Conservation (phyloP, 164 flowering plant species). For the Liriodendron chinense region DNA sequence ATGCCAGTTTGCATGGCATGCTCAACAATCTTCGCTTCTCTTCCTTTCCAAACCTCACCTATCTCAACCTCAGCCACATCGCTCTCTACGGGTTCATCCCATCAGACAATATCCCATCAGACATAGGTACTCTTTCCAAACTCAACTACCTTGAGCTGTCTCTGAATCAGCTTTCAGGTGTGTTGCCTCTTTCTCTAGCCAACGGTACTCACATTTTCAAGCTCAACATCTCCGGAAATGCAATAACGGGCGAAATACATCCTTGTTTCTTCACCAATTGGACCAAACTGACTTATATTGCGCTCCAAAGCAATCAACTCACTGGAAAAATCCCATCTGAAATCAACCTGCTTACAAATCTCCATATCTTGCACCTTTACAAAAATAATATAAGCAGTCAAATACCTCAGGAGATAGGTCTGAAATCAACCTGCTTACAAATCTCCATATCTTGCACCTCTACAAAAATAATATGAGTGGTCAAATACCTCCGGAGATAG, state of each 20-base stretch:
- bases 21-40: conserved; percentile 17
- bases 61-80: conserved; percentile 10
- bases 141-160: conserved; percentile 23
- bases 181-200: conserved; percentile 17
- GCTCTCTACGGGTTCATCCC: conserved; percentile 5
- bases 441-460: too few species aligned
- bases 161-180: conserved; percentile 13
- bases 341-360: too few species aligned
- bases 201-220: too few species aligned
- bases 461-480: conserved; percentile 1
- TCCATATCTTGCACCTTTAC: too few species aligned
- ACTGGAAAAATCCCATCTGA: too few species aligned
- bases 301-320: too few species aligned
- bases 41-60: conserved; percentile 17
- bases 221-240: too few species aligned
- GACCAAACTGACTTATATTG: conserved; percentile 4
- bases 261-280: conserved; percentile 15
- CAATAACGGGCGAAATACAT: neutral
- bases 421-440: too few species aligned
- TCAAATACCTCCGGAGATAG: conserved; percentile 23
- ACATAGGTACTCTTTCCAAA: conserved; percentile 21
- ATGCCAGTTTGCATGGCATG: conserved; percentile 7
- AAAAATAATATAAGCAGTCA: neutral
- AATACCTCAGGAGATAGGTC: too few species aligned
- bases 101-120: conserved; percentile 20